Base-by-base conservation (phyloP, 192 early-diverging fungal species). In the Entomortierella lignicola region DNA sequence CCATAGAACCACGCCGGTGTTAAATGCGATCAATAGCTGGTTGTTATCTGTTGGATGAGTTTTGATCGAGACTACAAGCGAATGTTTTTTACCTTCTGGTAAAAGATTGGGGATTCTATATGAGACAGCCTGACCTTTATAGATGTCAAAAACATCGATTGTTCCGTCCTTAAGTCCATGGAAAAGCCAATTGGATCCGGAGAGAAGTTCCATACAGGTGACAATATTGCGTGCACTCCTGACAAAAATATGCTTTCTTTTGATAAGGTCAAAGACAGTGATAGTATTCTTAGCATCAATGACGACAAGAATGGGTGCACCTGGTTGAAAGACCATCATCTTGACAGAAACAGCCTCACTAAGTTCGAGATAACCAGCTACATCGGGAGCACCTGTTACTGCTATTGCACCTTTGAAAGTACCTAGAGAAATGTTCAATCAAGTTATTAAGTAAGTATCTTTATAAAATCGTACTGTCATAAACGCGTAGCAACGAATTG, bases 1-100 rank as follows among this genome's bases (percentile, higher is more conserved):
- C 88, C 86, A 91, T 15, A 91, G 71, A 21, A 83, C 67, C 1
- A 87, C 69, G 1, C 77, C 83, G 0, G 81, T 64, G 30, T 81
- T 68, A 48, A 89, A 89, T 6, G 77, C 89, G 39, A 91, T 83
- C 18, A 91, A 59, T 15, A 91, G 65, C 17, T 81, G 72, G 37
- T 87, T 86, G 42, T 81, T 52, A 43, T 89, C 87, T 1, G 52
- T 80, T 7, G 89, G 87, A 56, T 85, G 85, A 4, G 80, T 60
- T 18, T 88, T 70, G n/a, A 91, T 44, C 8, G 80, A 73, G 8
- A 85, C 61, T 2, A 89, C 85, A 8, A 86, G 60, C 12, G 66
- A 74, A 30, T 81, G 72, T 20, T 65, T 55, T 3, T 55, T 66
- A 7, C 68, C 69, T 26, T 85, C 83, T 4, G 82, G 69, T 30